Evolutionary conservation across 352 stramenopile genomes (phyloP).

Genomic region (Pilasporangium apinafurcum): DNA sequence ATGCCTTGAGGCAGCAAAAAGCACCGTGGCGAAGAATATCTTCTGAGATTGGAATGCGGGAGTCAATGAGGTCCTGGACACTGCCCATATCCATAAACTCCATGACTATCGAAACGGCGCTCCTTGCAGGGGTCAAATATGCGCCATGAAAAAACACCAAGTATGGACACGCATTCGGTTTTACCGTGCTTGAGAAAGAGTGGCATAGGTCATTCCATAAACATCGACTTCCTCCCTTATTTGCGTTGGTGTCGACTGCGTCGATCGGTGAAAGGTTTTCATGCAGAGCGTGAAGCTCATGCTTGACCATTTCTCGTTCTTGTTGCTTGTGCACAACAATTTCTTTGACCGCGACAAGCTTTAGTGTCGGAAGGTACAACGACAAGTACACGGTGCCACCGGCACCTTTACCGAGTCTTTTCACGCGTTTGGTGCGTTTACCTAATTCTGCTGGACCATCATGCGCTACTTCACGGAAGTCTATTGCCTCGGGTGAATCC

Average conservation of each 20-base stretch:
- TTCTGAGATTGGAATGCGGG: constrained; percentile 38
- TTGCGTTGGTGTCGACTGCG: background rate
- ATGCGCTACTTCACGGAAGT: constrained; percentile 68
- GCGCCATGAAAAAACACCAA: constrained; percentile 88
- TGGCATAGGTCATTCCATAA: too few species aligned
- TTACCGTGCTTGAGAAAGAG: constrained; percentile 3
- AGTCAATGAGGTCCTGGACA: constrained; percentile 71
- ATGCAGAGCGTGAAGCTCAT: constrained; percentile 84
- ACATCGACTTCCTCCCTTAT: background rate
- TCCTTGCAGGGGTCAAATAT: constrained; percentile 68
- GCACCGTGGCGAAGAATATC: constrained; percentile 63
- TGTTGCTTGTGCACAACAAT: constrained; percentile 75
- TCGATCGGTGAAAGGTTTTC: constrained; percentile 72
- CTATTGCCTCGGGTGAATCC: constrained; percentile 51
- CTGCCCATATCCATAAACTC: constrained; percentile 92
- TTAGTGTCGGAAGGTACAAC: constrained; percentile 77
- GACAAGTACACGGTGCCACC: constrained; percentile 76
- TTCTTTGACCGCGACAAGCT: constrained; percentile 85
- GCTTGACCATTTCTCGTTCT: constrained; percentile 79
- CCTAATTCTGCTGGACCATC: constrained; percentile 64
- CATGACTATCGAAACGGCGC: constrained; percentile 84
- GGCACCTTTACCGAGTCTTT: constrained; percentile 76
- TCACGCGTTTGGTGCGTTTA: constrained; percentile 55
- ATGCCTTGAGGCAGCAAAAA: constrained; percentile 72
- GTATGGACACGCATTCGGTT: constrained; percentile 43